These are phyloP conservation scores for Debaryomyces subglobosus DNA, from an alignment of 1,139 yeast genomes.

Conservation along the genomic window DNA sequence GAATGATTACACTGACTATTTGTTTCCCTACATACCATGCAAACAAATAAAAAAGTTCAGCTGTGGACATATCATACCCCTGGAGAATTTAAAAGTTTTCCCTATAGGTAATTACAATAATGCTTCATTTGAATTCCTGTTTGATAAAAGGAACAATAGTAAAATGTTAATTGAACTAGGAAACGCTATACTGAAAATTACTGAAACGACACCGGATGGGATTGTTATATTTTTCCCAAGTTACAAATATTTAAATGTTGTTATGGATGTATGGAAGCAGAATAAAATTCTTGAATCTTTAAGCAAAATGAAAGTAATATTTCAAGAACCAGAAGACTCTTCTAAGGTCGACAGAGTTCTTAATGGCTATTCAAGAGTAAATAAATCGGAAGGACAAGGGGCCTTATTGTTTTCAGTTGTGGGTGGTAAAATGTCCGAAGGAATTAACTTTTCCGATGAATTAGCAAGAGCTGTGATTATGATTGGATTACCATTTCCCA, in stretches of 20 bases:
- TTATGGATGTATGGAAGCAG: slow-evolving; percentile 55
- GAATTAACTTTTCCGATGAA: slow-evolving; percentile 86
- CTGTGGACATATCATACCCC: slow-evolving; percentile 87
- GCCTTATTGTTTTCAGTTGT: slow-evolving; percentile 83
- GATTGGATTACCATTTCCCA: slow-evolving; percentile 92
- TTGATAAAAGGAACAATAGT: slow-evolving; percentile 55
- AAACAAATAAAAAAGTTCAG: slow-evolving; percentile 56
- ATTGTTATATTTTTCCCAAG: slow-evolving; percentile 85
- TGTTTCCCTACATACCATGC: slow-evolving; percentile 60
- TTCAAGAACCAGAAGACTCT: slow-evolving; percentile 57
- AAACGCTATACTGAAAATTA: slow-evolving; percentile 43
- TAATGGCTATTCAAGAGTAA: slow-evolving; percentile 49
- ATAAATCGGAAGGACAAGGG: slow-evolving; percentile 39
- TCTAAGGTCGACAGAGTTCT: slow-evolving; percentile 49
- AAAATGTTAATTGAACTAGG: slow-evolving; percentile 59
- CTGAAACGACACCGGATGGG: slow-evolving; percentile 66
- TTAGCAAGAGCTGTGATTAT: slow-evolving; percentile 85
- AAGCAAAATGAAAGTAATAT: slow-evolving; percentile 45
- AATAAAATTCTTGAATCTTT: slow-evolving; percentile 34
- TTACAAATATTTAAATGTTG: slow-evolving; percentile 65
- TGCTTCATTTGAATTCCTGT: slow-evolving; percentile 64
- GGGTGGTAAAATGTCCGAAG: slow-evolving; percentile 94
- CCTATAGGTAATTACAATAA: slow-evolving; percentile 40
- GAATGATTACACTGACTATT: slow-evolving; percentile 61
- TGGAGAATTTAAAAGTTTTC: slow-evolving; percentile 63